A percentile compares a stretch with the other conserved stretches of the same genome.
Conservation (phyloP, 768 basidiomycete genomes). For the Pulveroboletus sp. region DNA sequence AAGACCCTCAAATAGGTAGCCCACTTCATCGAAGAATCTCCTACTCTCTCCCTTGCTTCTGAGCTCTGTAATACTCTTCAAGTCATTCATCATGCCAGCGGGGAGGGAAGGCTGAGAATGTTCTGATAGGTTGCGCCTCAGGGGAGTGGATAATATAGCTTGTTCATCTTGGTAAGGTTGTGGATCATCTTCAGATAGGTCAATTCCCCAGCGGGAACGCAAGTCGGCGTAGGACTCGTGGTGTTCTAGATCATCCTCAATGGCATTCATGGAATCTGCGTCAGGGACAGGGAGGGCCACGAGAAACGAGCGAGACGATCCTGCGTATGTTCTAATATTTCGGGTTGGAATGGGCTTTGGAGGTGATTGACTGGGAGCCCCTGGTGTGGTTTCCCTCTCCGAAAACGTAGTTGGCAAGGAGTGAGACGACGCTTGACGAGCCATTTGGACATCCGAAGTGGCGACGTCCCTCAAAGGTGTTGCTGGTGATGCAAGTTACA, state of each 20-base stretch:
- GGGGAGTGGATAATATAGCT: not conserved
- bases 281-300: slow-evolving; percentile 47
- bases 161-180: slow-evolving; percentile 27
- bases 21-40: slow-evolving; percentile 78
- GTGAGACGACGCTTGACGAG: slow-evolving; percentile 26
- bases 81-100: slow-evolving; percentile 61
- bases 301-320: slow-evolving; percentile 76
- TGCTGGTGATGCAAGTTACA: not conserved
- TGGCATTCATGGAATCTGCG: slow-evolving; percentile 23
- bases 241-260: slow-evolving; percentile 46
- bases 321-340: slow-evolving; percentile 65
- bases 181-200: slow-evolving; percentile 71
- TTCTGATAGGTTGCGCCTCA: slow-evolving; percentile 25
- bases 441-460: not conserved
- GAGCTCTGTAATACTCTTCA: slow-evolving; percentile 78
- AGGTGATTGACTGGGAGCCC: slow-evolving; percentile 23
- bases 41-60: slow-evolving; percentile 76
- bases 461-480: not conserved
- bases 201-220: slow-evolving; percentile 76
- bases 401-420: slow-evolving; percentile 12
- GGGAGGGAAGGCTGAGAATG: slow-evolving; percentile 35
- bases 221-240: slow-evolving; percentile 76
- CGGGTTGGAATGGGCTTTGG: slow-evolving; percentile 26
- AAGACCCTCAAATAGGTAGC: slow-evolving; percentile 81
- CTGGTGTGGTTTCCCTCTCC: slow-evolving; percentile 25